Evolutionary conservation across 108 stramenopile species (phyloP), one percentile per base, ranked within the genome.

Genomic region (Aurantiochytrium sp.): DNA sequence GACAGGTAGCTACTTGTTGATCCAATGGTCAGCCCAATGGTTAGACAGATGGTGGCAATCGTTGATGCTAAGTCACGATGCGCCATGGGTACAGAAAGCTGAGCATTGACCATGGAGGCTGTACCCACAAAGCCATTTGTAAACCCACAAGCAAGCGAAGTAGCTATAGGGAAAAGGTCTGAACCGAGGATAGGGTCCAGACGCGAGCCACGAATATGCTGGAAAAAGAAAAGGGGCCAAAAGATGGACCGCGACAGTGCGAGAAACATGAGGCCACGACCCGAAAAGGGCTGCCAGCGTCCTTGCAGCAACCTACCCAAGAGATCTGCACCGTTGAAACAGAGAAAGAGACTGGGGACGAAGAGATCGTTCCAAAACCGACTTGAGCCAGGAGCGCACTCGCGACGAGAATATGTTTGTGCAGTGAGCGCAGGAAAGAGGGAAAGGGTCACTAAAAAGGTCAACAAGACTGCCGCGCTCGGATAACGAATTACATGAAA

Each of bases 341-440:
- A 44, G 16, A 90, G 47, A 88, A 88, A 90, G 42, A 90, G 25
- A 19, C 25, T 25, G 0, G 90, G 90, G 0, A 90, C 83, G 47
- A 87, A 90, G 42, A 90, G 76, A 60, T 90, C 88, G 45, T 89
- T 69, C n/a, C 53, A 42, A 72, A 59, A 90, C 0, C 87, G 58
- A 59, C 45, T 23, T 8, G 47, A 8, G 4, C 44, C 45, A 29
- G 21, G 87, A 21, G 16, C 12, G 88, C 90, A 90, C 43, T 25
- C 29, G 49, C 21, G 60, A 6, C 16, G 23, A 23, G 90, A 47
- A 29, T 19, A 10, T 3, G 88, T 88, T 64, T 29, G 28, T 10
- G 59, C 69, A 5, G 51, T 53, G 23, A 83, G 21, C 18, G 73
- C 73, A n/a, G 73, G 73, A 28, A 83, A 83, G n/a, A 83, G 21